A percentile compares a stretch with the other conserved stretches of the same genome.
phyloP scores from a whole-genome alignment of 2,329 filamentous ascomycete species.

The Aureobasidium sp. region DNA sequence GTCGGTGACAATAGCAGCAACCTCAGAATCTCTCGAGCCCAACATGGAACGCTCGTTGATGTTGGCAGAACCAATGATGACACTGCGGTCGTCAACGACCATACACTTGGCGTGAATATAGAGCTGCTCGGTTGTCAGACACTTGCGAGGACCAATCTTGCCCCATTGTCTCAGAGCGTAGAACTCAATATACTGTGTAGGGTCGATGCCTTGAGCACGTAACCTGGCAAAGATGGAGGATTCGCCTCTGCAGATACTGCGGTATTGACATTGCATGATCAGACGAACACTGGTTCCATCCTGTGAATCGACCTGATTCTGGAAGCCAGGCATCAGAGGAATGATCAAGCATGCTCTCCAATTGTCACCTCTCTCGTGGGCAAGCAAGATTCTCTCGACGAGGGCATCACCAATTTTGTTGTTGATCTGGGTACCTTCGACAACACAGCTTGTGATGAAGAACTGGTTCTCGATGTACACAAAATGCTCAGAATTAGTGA shows the following conservation, averaged over 20 bases:
- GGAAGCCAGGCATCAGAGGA: conserved; percentile 95
- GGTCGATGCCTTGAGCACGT: conserved; percentile 72
- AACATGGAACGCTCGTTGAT: conserved; percentile 98
- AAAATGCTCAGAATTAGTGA: conserved; percentile 91
- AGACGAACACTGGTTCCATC: conserved; percentile 90
- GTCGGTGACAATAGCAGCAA: conserved; percentile 82
- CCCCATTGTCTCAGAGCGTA: conserved; percentile 91
- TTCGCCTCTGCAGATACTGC: conserved; percentile 89
- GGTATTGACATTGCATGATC: conserved; percentile 95
- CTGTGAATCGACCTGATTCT: conserved; percentile 89
- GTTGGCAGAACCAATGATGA: conserved; percentile 93
- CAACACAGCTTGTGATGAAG: conserved; percentile 88
- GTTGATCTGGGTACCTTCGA: conserved; percentile 77
- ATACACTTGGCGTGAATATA: conserved; percentile 98
- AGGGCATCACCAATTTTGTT: conserved; percentile 93
- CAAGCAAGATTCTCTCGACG: conserved; percentile 82
- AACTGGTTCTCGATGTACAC: conserved; percentile 99
- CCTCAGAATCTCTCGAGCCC: conserved; percentile 84
- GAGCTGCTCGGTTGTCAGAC: conserved; percentile 86
- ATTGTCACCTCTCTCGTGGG: conserved; percentile 73
- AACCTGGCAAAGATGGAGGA: conserved; percentile 86
- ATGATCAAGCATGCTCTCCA: conserved; percentile 90
- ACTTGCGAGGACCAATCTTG: conserved; percentile 73
- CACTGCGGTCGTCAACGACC: conserved; percentile 87
- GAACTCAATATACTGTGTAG: conserved; percentile 92